These are phyloP conservation scores for Rhizopogon vulgaris DNA, from an alignment of 768 basidiomycete species.

Conservation along the genomic window DNA sequence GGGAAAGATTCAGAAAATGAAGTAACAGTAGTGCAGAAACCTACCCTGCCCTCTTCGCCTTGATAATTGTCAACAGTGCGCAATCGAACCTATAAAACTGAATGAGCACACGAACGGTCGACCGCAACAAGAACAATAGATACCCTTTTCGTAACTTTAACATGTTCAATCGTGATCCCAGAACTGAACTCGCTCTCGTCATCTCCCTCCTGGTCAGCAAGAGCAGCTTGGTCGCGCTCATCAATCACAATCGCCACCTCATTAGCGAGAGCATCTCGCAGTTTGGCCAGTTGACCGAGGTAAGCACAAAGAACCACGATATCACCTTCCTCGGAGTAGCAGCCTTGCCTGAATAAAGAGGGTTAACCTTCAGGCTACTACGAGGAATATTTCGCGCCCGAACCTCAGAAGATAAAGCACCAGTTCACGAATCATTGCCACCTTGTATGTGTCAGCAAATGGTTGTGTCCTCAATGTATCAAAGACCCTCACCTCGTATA, in stretches of 20 bases:
- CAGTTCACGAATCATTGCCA: conserved; percentile 44
- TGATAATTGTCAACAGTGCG: conserved; percentile 79
- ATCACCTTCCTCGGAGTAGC: conserved; percentile 39
- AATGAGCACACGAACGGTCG: background rate
- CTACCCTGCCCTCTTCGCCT: conserved; percentile 61
- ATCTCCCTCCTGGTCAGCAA: conserved; percentile 46
- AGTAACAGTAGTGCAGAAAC: background rate
- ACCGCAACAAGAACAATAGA: conserved; percentile 7
- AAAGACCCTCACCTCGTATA: conserved; percentile 60
- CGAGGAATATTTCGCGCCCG: background rate
- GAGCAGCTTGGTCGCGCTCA: conserved; percentile 58
- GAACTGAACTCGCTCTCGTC: conserved; percentile 13
- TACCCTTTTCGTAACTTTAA: conserved; percentile 50
- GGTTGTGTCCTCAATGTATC: conserved; percentile 21
- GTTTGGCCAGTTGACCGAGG: conserved; percentile 41
- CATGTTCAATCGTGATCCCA: conserved; percentile 31
- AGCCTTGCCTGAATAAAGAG: conserved; percentile 34
- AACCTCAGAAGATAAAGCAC: conserved; percentile 45
- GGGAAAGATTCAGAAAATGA: background rate
- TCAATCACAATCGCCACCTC: conserved; percentile 63
- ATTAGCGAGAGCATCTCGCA: conserved; percentile 35
- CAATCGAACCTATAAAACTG: conserved; percentile 45
- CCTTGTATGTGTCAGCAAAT: conserved; percentile 17
- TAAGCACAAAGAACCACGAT: conserved; percentile 53
- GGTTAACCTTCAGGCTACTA: background rate